phyloP scores from a whole-genome alignment of 257 asterid species.

The Paraleonurus japonicus region DNA sequence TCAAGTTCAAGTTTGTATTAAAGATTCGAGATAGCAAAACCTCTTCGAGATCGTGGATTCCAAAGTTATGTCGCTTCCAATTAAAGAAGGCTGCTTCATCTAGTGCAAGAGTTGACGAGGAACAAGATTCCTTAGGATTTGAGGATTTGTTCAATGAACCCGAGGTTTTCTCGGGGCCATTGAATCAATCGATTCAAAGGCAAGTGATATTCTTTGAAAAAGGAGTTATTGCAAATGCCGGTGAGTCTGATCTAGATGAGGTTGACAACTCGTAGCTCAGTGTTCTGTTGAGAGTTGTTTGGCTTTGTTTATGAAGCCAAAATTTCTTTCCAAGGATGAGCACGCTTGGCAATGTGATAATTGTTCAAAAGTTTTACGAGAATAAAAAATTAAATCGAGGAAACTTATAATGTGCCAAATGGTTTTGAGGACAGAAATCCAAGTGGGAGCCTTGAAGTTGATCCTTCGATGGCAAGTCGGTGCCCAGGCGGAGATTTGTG shows the following conservation, averaged over 20 bases:
- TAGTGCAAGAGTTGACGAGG: constrained; percentile 36
- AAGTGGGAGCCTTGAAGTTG: constrained; percentile 39
- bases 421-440: constrained; percentile 28
- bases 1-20: constrained; percentile 31
- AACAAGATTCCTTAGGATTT: constrained; percentile 52
- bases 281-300: constrained; percentile 88
- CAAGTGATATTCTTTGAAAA: constrained; percentile 32
- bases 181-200: constrained; percentile 28
- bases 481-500: constrained; percentile 28
- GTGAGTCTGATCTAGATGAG: constrained; percentile 90
- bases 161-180: constrained; percentile 44
- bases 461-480: constrained; percentile 26
- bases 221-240: constrained; percentile 48
- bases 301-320: constrained; percentile 68
- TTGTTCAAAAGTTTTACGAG: constrained; percentile 68
- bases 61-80: constrained; percentile 48
- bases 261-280: constrained; percentile 80
- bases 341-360: constrained; percentile 95
- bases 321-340: constrained; percentile 75
- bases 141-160: constrained; percentile 84
- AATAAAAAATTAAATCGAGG: constrained; percentile 38
- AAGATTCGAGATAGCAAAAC: constrained; percentile 44
- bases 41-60: constrained; percentile 46
- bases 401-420: constrained; percentile 29
- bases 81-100: constrained; percentile 49